Evolutionary conservation across 1,139 yeast species (phyloP), one percentile per base, ranked within the genome.

Genomic region (Suhomyces anneliseae): DNA sequence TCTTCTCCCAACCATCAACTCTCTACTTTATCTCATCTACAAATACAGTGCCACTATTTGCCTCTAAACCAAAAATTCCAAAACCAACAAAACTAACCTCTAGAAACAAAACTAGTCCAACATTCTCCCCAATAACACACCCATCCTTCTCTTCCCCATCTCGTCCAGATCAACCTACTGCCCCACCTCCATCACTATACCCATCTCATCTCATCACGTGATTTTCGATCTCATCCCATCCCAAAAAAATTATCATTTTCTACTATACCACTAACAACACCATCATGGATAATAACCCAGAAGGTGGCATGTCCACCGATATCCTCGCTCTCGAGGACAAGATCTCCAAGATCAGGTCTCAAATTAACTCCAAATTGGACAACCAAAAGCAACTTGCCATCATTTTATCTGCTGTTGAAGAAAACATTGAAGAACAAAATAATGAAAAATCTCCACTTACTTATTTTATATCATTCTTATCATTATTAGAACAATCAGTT

Each of bases 351-450:
- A 83, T 90, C 57, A 78, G 96, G 64, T 59, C 73, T 7, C 97
- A 90, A 60, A 70, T 79, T 56, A 78, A 70, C 52, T 88, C 96
- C 27, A 89, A 89, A 64, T 72, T 90, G 50, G 88, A 85, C 34
- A 89, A 90, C 66, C 97, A 90, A 69, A 87, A 86, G 62, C 90
- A 87, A 46, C 66, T 74, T 44, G 79, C 80, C n/a, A 61, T 90
- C 38, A 85, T 92, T 51, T 76, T 93, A 45, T 79, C 86, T 15
- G 96, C 97, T 3, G 93, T 93, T 40, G 99, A 93, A 65, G 97
- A 90, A 57, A 89, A 88, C 56, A 77, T 93, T 45, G 78, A 78
- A 43, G 92, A 87, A 54, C 92, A 87, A 60, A 77, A 81, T 44
- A 81, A 83, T 50, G 78, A 69, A 65, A 60, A 76, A 68, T 64